Conservation (phyloP, 2,329 filamentous ascomycete genomes). For the Aspergillus sojae region DNA sequence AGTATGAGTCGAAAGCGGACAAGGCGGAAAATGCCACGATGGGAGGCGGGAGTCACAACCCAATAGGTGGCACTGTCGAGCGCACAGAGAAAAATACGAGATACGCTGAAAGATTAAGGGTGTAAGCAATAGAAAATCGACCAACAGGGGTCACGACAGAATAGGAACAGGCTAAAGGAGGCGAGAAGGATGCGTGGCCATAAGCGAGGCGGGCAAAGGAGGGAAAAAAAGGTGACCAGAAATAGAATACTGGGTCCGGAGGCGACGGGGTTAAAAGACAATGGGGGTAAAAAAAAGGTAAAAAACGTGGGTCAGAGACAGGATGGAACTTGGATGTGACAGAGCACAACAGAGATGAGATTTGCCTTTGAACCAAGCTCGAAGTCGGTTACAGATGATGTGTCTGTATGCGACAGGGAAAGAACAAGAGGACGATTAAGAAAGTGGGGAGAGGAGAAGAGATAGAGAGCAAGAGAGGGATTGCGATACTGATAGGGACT, state of each 20-base stretch:
- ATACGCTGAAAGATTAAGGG: constrained; percentile 16
- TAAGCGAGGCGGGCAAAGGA: constrained; percentile 22
- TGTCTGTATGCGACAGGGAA: constrained; percentile 1
- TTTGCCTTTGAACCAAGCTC: neutral
- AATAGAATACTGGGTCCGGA: constrained; percentile 15
- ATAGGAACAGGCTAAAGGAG: constrained; percentile 9
- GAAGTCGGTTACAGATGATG: neutral
- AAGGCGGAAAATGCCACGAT: constrained; percentile 24
- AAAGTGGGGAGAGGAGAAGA: neutral
- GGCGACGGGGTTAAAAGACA: constrained; percentile 19
- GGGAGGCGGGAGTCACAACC: constrained; percentile 23
- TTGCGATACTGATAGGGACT: constrained; percentile 1
- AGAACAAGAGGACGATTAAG: neutral
- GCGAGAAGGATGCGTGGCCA: constrained; percentile 21
- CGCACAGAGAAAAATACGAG: constrained; percentile 18
- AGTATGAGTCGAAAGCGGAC: constrained; percentile 24
- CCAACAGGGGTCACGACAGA: constrained; percentile 4
- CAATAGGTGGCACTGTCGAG: constrained; percentile 21
- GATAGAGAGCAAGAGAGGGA: constrained; percentile 2
- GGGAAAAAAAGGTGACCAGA: constrained; percentile 11
- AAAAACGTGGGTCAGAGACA: constrained; percentile 3
- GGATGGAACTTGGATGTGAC: neutral
- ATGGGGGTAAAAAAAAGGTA: neutral
- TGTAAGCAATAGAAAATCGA: constrained; percentile 18
- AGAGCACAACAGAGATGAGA: neutral